Base-by-base conservation (phyloP, 2,329 filamentous ascomycete genomes). In the Furcasterigmium furcatum region DNA sequence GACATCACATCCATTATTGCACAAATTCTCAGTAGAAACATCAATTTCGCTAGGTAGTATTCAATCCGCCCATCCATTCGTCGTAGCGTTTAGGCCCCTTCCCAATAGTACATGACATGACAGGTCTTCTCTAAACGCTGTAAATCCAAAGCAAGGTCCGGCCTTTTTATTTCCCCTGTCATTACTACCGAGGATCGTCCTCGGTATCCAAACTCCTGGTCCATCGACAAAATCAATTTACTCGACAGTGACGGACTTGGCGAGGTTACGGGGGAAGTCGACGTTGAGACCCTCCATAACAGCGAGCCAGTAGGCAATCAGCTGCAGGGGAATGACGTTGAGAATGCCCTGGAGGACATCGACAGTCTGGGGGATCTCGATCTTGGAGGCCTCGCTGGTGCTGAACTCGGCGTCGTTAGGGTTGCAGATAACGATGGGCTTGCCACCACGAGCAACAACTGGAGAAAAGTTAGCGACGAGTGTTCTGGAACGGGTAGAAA, bases 401-500 rank as follows among this genome's bases (percentile, higher is more conserved):
- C 87, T 84, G 77, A 99, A 99, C 73, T 97, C 94, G 57, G 85
- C 79, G 62, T 99, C 94, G 55, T 77, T 73, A 46, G 85, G 77
- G 74, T 97, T 97, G 85, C 94, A 99, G 66, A 99, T 97, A 61
- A 99, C 92, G 65, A 99, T 99, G 51, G 94, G 94, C 68, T 94
- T 92, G 63, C 94, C 94, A 62, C 85, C 83, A 67, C 94, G 92
- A 57, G 94, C 94, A 77, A 96, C 92, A 62, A 99, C 94, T 90
- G 51, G 47, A 35, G 19, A 14, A 14, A 40, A 18, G 19, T 52
- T 14, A 43, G 21, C 36, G 38, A 30, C 9, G 9, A 16, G n/a
- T 38, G 43, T 38, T 45, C 29, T 36, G 18, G 9, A 13, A 44
- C 22, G 3, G 18, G 18, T 34, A n/a, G 18, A n/a, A 20, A n/a